These are phyloP conservation scores for Podila epicladia DNA, from an alignment of 192 early-diverging fungal genomes.

Conservation along the genomic window DNA sequence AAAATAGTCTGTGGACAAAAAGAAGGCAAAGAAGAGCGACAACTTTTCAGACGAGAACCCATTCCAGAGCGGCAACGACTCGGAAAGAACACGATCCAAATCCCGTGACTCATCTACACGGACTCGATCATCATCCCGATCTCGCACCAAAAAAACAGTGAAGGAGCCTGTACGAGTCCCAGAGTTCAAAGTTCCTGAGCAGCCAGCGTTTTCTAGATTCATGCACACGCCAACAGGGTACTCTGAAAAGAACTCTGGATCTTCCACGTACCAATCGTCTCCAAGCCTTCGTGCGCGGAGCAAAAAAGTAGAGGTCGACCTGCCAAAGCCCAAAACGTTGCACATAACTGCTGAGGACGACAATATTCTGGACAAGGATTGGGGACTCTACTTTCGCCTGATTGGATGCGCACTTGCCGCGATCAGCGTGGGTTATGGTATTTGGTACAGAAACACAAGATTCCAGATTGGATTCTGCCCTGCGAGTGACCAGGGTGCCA, in stretches of 20 bases:
- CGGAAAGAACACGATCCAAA: conserved; percentile 29
- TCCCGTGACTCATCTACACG: conserved; percentile 7
- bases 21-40: conserved; percentile 13
- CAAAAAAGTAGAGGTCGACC: neutral
- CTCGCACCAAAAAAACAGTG: conserved; percentile 1
- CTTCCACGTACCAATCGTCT: neutral
- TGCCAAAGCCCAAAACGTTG: conserved; percentile 19
- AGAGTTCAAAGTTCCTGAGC: conserved; percentile 43
- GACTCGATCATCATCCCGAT: conserved; percentile 19
- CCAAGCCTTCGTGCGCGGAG: conserved; percentile 8
- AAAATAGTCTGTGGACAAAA: neutral
- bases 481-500: neutral
- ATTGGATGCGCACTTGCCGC: conserved; percentile 3
- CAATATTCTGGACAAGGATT: conserved; percentile 1
- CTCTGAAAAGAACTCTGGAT: neutral
- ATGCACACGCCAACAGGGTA: conserved; percentile 16
- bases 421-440: conserved; percentile 30
- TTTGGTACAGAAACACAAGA: conserved; percentile 49
- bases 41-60: conserved; percentile 54
- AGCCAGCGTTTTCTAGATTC: conserved; percentile 36
- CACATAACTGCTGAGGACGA: conserved; percentile 5
- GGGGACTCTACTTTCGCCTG: conserved; percentile 8
- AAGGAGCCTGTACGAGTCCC: conserved; percentile 3
- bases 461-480: conserved; percentile 43
- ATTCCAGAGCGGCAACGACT: conserved; percentile 52